Evolutionary conservation across 257 asterid species (phyloP), one percentile per base, ranked within the genome.

Genomic region (Jacaranda copaia): DNA sequence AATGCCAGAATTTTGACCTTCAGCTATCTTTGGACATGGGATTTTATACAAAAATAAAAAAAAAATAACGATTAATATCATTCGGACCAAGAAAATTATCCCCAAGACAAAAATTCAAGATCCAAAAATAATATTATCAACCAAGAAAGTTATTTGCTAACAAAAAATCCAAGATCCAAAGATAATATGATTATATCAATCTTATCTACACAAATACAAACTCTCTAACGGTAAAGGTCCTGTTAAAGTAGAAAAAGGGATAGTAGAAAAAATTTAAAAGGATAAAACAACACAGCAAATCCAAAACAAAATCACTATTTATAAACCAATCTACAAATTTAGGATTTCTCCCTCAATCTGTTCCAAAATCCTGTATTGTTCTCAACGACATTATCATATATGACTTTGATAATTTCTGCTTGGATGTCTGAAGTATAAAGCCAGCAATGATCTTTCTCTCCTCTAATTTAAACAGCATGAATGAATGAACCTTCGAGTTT

Each of bases 261-360:
- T 43, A 36, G 46, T 74, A 38, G 32, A 14, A 45, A 19, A 48
- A 11, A 75, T 5, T 16, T 9, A 51, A 58, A 32, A 55, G 19
- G 48, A 53, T 25, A 38, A 76, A 43, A 76, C 56, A 70, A 67
- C 60, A 77, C 10, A 20, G 6, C 59, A 76, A 69, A 75, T 45
- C 20, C 77, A 77, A 72, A 65, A 63, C 57, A 40, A 60, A 73
- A 67, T 7, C 55, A 45, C 48, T 49, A 62, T 43, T 45, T 45
- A 71, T 69, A 76, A 76, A 69, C 82, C 82, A 82, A 77, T 68
- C 83, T 80, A 69, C 80, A 79, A 68, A 55, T 72, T 58, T 35
- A 75, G 48, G 77, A 71, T 58, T 71, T 32, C 75, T 43, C 72
- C 78, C 70, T 66, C 76, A 14, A 68, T 76, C 74, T 76, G 62